These are phyloP conservation scores for Pyricularia sp. DNA, from an alignment of 2,329 filamentous ascomycete species.

Conservation along the genomic window DNA sequence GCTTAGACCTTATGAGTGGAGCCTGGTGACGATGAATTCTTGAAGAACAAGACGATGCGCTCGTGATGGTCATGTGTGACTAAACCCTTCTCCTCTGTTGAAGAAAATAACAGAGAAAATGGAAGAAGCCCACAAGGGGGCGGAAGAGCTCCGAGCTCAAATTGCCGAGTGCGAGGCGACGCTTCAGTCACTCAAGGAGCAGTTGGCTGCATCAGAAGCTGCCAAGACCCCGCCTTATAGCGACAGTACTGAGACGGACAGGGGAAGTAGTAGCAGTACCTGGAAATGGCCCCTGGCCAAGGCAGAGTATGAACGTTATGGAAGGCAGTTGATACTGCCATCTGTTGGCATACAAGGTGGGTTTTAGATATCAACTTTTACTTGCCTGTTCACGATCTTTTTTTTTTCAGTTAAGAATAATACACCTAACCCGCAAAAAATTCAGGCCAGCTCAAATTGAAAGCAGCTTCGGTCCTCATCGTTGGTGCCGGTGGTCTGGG, in stretches of 20 bases:
- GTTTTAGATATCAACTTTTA: not conserved
- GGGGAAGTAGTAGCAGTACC: not conserved
- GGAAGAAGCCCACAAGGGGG: conserved; percentile 18
- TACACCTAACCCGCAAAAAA: not conserved
- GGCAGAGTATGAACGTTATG: conserved; percentile 77
- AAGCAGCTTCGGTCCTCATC: conserved; percentile 58
- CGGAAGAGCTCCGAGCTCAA: conserved; percentile 27
- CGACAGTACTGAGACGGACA: not conserved
- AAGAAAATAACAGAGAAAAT: conserved; percentile 13
- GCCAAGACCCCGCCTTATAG: conserved; percentile 1
- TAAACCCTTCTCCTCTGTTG: too few species aligned
- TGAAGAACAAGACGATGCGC: too few species aligned
- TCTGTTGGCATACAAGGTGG: conserved; percentile 63
- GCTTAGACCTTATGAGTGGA: not conserved
- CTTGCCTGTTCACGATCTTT: not conserved
- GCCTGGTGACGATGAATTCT: not conserved
- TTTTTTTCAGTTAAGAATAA: not conserved
- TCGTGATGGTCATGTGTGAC: too few species aligned
- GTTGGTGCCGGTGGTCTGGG: conserved; percentile 83
- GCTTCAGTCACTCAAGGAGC: conserved; percentile 28
- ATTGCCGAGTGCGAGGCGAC: conserved; percentile 35
- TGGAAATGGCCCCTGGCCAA: conserved; percentile 55
- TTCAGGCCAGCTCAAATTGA: conserved; percentile 63
- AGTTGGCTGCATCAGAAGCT: conserved; percentile 28
- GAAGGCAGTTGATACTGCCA: conserved; percentile 79